Percentiles rank a stretch among this genome's conserved stretches.
Evolutionary conservation across 2,329 filamentous ascomycete genomes (phyloP).

Genomic region (Diaporthe sp.): DNA sequence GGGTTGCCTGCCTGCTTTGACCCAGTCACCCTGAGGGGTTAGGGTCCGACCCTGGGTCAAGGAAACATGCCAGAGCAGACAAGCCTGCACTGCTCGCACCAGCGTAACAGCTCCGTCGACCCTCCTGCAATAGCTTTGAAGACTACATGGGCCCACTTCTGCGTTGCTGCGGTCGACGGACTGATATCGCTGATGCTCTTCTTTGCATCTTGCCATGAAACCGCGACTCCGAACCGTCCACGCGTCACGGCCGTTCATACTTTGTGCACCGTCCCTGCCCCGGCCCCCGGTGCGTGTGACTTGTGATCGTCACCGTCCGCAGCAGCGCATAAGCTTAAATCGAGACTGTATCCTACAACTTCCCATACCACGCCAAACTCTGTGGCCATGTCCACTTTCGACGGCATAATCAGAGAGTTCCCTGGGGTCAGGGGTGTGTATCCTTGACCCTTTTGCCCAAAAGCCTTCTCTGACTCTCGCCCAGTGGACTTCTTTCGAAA

Average conservation of each 20-base stretch:
- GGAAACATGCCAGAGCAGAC: neutral
- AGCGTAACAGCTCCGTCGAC: neutral
- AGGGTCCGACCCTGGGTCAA: neutral
- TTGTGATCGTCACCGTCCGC: neutral
- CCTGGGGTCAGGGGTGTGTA: conserved; percentile 77
- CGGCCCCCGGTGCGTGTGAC: neutral
- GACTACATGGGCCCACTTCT: neutral
- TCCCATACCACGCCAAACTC: neutral
- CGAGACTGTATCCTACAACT: accelerated
- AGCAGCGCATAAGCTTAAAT: neutral
- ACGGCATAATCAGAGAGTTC: conserved; percentile 81
- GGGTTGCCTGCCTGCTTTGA: no score
- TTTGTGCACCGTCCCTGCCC: neutral
- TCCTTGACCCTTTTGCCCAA: neutral
- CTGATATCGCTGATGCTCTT: no score
- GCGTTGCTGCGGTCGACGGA: neutral
- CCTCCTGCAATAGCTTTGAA: neutral
- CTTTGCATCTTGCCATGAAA: neutral
- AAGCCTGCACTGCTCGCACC: neutral
- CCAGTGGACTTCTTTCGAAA: conserved; percentile 86
- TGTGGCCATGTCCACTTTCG: conserved; percentile 79
- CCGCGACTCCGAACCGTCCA: neutral
- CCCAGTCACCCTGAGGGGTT: neutral
- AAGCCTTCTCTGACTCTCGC: conserved; percentile 4
- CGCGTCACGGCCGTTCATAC: neutral